Evolutionary conservation across 164 flowering plant species (phyloP).

Genomic region (Amborella trichopoda): DNA sequence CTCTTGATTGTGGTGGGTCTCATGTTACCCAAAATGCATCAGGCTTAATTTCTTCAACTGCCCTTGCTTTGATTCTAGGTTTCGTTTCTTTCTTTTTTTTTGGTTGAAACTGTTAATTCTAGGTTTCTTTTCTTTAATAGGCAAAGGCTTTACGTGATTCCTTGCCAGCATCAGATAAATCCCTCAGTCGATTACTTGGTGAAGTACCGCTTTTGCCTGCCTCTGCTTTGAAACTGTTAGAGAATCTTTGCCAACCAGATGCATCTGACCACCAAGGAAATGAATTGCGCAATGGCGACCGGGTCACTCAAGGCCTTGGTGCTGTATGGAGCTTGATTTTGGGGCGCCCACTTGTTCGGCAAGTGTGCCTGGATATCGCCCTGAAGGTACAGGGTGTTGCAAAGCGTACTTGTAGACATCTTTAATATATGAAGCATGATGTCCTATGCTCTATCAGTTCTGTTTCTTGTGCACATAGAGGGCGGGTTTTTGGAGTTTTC

Average conservation of each 20-base stretch:
- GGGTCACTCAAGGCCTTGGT: conserved; percentile 98
- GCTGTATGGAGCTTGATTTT: conserved; percentile 92
- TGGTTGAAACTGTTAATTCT: neutral
- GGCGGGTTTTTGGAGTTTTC: no score
- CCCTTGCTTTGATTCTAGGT: neutral
- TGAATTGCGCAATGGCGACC: conserved; percentile 57
- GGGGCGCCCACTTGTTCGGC: conserved; percentile 68
- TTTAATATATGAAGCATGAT: no score
- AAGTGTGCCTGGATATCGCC: conserved; percentile 72
- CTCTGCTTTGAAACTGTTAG: conserved; percentile 59
- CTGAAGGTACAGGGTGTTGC: conserved; percentile 92
- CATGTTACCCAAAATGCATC: no score
- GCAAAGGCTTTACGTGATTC: conserved; percentile 62
- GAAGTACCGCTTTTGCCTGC: conserved; percentile 82
- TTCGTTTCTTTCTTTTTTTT: neutral
- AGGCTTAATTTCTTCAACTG: no score
- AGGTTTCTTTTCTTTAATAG: conserved; percentile 27
- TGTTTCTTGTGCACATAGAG: no score
- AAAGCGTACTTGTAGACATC: no score
- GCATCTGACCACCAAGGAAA: conserved; percentile 16
- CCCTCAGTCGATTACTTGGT: conserved; percentile 85
- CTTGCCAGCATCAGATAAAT: conserved; percentile 92
- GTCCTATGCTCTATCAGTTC: no score
- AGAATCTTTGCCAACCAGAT: conserved; percentile 61
- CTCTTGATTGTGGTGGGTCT: conserved; percentile 66